Evolutionary conservation across 805 yeast species (phyloP).

Genomic region (Cephaloascus albidus): DNA sequence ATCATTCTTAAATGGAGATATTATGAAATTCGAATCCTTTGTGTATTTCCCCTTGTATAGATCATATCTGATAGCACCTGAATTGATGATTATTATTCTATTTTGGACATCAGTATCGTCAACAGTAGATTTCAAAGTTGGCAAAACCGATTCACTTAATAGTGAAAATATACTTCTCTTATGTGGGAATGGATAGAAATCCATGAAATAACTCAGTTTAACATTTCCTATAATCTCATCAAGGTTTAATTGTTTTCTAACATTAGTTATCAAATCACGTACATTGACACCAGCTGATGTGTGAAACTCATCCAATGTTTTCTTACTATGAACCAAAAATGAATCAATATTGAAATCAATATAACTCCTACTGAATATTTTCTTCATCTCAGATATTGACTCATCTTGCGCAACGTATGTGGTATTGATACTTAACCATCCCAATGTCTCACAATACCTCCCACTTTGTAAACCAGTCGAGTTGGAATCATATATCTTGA

Average conservation of each 20-base stretch:
- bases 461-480: constrained; percentile 89
- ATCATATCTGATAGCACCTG: constrained; percentile 86
- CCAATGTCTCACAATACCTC: constrained; percentile 87
- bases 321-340: constrained; percentile 51
- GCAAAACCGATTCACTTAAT: constrained; percentile 48
- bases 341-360: constrained; percentile 76
- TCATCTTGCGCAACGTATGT: constrained; percentile 8
- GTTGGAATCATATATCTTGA: constrained; percentile 51
- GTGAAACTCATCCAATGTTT: constrained; percentile 25
- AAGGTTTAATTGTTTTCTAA: constrained; percentile 42
- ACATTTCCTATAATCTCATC: constrained; percentile 55
- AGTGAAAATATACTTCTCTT: constrained; percentile 49
- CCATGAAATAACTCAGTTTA: constrained; percentile 56
- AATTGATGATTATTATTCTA: constrained; percentile 56
- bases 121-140: constrained; percentile 23
- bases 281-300: constrained; percentile 47
- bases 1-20: constrained; percentile 75
- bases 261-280: constrained; percentile 29
- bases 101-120: constrained; percentile 13
- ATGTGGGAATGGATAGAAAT: constrained; percentile 46
- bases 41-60: constrained; percentile 80
- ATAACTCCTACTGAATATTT: constrained; percentile 48
- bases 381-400: constrained; percentile 4
- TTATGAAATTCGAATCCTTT: constrained; percentile 66
- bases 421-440: constrained; percentile 59